Base-by-base conservation (phyloP, 139 green algal species). In the Monoraphidium neglectum region DNA sequence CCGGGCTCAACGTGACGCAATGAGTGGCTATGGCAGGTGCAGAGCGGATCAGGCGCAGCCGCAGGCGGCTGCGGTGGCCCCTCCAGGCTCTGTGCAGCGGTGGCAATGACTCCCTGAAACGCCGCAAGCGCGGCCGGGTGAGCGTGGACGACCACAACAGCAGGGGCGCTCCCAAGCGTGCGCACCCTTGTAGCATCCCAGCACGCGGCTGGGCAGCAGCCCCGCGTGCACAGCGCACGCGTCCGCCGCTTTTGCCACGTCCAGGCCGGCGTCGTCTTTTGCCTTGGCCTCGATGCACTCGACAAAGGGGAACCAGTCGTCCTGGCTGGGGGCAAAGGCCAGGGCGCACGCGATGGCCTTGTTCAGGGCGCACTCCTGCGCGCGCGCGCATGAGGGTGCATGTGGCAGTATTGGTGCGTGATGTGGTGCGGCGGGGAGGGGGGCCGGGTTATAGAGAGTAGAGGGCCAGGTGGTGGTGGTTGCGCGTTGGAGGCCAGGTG, bases 351-450 rank as follows among this genome's bases (percentile, higher is more conserved):
- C 78, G 35, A 87, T 38, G 3, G 84, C 61, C 5, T 69, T 54
- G 60, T 87, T 82, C 33, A 87, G 70, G 2, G 53, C 32, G 54
- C 77, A 84, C 63, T 87, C 82, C 66, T 38, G 61, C 33, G n/a
- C 59, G 72, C 6, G 72, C 6, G 26, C 5, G n/a, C 28, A 33
- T 8, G 10, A 30, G 10, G 28, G 8, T n/a, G n/a, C n/a, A n/a
- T n/a, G n/a, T n/a, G n/a, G n/a, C n/a, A n/a, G n/a, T n/a, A n/a
- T n/a, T n/a, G n/a, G n/a, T n/a, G n/a, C n/a, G n/a, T n/a, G n/a
- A n/a, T n/a, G n/a, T n/a, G n/a, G n/a, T n/a, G n/a, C n/a, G n/a
- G n/a, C n/a, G n/a, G n/a, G n/a, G n/a, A 60, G 51, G 51, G 18
- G 18, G 18, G 51, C 51, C 51, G 18, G 18, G 18, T 21, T 60